These are phyloP conservation scores for Fomitopsis pulvina DNA, from an alignment of 768 basidiomycete species.

Conservation along the genomic window DNA sequence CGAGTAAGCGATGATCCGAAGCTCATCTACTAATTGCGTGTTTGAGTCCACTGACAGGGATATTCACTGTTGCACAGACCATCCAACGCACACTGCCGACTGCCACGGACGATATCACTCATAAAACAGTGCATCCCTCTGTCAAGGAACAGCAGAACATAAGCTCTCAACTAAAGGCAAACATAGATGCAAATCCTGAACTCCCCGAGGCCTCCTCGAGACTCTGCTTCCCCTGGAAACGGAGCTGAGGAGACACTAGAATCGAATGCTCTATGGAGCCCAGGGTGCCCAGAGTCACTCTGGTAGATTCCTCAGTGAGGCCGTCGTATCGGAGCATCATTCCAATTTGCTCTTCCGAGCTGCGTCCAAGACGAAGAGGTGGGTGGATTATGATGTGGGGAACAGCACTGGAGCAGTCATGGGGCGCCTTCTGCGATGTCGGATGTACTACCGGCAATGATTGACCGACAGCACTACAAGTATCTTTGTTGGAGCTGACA, in stretches of 20 bases:
- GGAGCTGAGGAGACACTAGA: constrained; percentile 41
- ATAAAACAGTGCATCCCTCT: constrained; percentile 58
- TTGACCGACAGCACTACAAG: too few species aligned
- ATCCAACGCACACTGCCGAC: constrained; percentile 45
- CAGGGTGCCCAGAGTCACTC: background rate
- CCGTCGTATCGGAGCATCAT: background rate
- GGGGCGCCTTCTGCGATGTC: background rate
- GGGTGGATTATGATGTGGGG: background rate
- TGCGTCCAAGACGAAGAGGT: background rate
- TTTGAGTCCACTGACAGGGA: constrained; percentile 33
- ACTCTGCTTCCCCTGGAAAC: constrained; percentile 46
- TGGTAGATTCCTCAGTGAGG: background rate
- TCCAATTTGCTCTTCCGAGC: background rate
- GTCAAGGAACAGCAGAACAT: constrained; percentile 39
- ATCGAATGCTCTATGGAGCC: background rate
- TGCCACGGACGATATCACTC: constrained; percentile 36
- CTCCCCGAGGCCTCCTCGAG: constrained; percentile 38
- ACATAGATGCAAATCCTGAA: constrained; percentile 35
- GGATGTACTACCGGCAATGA: background rate
- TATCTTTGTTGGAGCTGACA: background rate
- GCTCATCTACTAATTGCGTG: background rate
- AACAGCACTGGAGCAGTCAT: background rate
- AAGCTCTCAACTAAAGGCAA: constrained; percentile 25
- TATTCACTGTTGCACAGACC: constrained; percentile 41
- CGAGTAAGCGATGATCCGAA: constrained; percentile 36